Evolutionary conservation across 2,329 filamentous ascomycete genomes (phyloP).

Genomic region (Xylaria arbuscula): DNA sequence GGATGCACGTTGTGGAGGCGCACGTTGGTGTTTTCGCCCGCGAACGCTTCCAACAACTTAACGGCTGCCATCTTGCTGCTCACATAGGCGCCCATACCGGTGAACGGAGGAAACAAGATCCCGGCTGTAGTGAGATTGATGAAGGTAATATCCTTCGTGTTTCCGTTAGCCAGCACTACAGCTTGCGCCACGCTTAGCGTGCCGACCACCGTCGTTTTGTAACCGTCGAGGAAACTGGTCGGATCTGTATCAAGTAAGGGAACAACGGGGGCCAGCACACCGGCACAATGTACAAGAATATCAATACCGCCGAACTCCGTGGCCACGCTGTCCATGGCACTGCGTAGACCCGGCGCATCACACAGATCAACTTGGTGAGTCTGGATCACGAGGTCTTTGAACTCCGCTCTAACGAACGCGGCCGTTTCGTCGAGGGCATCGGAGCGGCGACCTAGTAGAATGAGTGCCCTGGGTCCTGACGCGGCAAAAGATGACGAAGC

Average conservation of each 20-base stretch:
- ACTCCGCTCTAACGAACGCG: constrained; percentile 2
- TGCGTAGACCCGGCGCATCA: constrained; percentile 39
- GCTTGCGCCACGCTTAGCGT: constrained; percentile 49
- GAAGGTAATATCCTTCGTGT: constrained; percentile 31
- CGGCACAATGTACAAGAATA: constrained; percentile 53
- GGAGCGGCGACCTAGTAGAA: constrained; percentile 37
- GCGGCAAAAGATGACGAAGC: constrained; percentile 52
- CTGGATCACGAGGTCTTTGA: constrained; percentile 35
- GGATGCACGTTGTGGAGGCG: constrained; percentile 57
- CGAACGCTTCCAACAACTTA: constrained; percentile 56
- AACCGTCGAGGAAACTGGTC: constrained; percentile 49
- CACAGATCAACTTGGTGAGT: constrained; percentile 45
- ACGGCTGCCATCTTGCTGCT: constrained; percentile 55
- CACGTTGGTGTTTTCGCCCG: constrained; percentile 53
- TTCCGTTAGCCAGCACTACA: constrained; percentile 39
- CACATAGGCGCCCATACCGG: constrained; percentile 52
- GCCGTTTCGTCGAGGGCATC: constrained; percentile 35
- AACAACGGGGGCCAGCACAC: constrained; percentile 37
- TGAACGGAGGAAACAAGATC: constrained; percentile 43
- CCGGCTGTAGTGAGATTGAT: constrained; percentile 45
- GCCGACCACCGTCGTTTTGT: constrained; percentile 49
- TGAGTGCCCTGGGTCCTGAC: constrained; percentile 44
- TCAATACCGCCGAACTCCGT: constrained; percentile 49
- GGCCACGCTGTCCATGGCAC: constrained; percentile 39
- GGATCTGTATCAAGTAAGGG: constrained; percentile 40